Evolutionary conservation across 2,329 filamentous ascomycete genomes (phyloP).

Genomic region (Colletotrichum chrysophilum): DNA sequence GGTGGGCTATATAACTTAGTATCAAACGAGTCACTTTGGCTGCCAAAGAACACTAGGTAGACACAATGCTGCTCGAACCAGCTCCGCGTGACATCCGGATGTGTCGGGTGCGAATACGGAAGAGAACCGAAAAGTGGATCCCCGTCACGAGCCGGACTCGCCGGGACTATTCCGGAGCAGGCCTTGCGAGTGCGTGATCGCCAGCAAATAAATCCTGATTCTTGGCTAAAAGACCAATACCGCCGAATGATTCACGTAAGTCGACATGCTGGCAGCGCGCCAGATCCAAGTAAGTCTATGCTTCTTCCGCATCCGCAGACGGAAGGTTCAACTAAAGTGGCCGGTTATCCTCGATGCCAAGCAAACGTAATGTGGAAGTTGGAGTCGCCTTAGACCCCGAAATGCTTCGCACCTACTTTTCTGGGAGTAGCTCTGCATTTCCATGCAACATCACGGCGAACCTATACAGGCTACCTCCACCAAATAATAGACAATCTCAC

Average conservation of each 20-base stretch:
- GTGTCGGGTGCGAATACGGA: neutral
- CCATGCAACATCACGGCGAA: conserved; percentile 1
- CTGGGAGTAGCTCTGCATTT: conserved; percentile 6
- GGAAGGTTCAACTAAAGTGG: neutral
- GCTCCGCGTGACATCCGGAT: neutral
- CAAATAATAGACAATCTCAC: neutral
- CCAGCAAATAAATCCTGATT: neutral
- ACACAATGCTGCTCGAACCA: neutral
- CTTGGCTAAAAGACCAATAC: neutral
- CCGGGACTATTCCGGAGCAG: neutral
- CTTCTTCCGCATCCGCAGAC: neutral
- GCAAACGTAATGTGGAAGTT: neutral
- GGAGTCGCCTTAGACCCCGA: neutral
- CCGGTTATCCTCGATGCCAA: conserved; percentile 3
- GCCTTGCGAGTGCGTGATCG: neutral
- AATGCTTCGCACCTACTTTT: conserved; percentile 13
- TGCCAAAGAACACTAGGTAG: neutral
- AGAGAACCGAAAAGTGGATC: neutral
- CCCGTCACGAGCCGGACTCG: neutral
- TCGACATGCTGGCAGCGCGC: neutral
- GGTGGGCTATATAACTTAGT: neutral
- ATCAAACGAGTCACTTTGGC: neutral
- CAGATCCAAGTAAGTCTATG: neutral
- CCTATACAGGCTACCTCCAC: neutral
- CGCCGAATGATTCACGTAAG: neutral